phyloP scores from a whole-genome alignment of 2,329 filamentous ascomycete genomes.

The Colletotrichum limetticola region DNA sequence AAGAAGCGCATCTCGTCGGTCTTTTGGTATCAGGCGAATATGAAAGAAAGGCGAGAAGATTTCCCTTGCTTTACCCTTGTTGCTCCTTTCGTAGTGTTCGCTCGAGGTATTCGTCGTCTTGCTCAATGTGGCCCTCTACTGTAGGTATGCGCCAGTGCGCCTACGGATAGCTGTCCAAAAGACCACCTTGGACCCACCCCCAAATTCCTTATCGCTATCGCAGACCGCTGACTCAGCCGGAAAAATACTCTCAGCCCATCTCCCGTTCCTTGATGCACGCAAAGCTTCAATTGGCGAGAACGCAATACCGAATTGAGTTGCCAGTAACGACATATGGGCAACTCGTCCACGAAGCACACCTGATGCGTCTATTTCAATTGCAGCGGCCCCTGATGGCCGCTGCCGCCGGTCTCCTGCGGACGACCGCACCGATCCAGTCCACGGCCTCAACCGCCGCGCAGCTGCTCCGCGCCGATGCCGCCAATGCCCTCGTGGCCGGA shows the following conservation, averaged over 20 bases:
- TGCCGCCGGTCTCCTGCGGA: slow-evolving; percentile 43
- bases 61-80: too few relatives aligned
- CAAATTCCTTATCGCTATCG: slow-evolving; percentile 32
- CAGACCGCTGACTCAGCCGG: slow-evolving; percentile 32
- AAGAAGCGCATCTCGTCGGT: slow-evolving; percentile 47
- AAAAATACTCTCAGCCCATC: slow-evolving; percentile 31
- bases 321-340: slow-evolving; percentile 28
- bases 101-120: neutral
- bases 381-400: slow-evolving; percentile 58
- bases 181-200: slow-evolving; percentile 6
- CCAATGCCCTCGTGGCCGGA: slow-evolving; percentile 58
- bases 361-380: slow-evolving; percentile 59
- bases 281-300: slow-evolving; percentile 22
- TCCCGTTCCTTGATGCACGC: slow-evolving; percentile 16
- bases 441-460: slow-evolving; percentile 22
- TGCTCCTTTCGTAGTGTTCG: neutral
- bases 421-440: slow-evolving; percentile 33
- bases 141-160: neutral
- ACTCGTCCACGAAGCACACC: slow-evolving; percentile 30
- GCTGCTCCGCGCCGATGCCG: slow-evolving; percentile 34
- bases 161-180: slow-evolving; percentile 27
- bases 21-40: too few relatives aligned
- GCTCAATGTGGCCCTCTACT: neutral
- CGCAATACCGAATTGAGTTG: slow-evolving; percentile 16
- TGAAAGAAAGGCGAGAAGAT: neutral